Base-by-base conservation (phyloP, 2,329 filamentous ascomycete species). In the Bipolaris cookei region DNA sequence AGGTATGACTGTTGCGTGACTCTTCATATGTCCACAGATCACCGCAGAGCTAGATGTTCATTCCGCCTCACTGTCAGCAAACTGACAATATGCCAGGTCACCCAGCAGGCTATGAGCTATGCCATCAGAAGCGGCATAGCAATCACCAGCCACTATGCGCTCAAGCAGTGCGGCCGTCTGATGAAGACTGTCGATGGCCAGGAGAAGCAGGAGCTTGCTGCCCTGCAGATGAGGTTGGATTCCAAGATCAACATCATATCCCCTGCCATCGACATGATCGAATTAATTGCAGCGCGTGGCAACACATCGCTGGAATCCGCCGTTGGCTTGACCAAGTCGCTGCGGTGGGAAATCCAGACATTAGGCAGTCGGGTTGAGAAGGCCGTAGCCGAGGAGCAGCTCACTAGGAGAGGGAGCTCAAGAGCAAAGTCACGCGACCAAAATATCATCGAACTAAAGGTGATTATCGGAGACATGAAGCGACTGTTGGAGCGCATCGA, bases 231-330 rank as follows among this genome's bases (percentile, higher is more conserved):
- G 51, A 84, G 89, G 1, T 82, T 98, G 3, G 86, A 96, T 67
- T 88, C 85, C 75, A 98, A 97, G 76, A 97, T 98, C 68, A 89
- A 88, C 87, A 91, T 97, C 63, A 88, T 97, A 43, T 92, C 92
- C 10, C 93, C 93, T 0, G 90, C 92, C 8, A 94, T 96, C 69
- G 92, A 97, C 73, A 88, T 97, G 81, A 92, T 97, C 67, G 91
- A 97, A 75, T 84, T 97, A 67, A 95, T 95, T 66, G 87, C 88
- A 58, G 88, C 89, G 32, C 84, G 88, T 59, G 89, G 89, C n/a
- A 90, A 91, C 63, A 90, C 88, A 0, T 89, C 88, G 30, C 83
- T 99, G 0, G 92, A 97, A 72, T 93, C 91, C 35, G 93, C 94
- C 1, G 87, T 96, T 6, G 85, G 86, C 3, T 83, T 97, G 20